Evolutionary conservation across 148 eudicot genomes (phyloP).

Genomic region (Rhododendron henanense): DNA sequence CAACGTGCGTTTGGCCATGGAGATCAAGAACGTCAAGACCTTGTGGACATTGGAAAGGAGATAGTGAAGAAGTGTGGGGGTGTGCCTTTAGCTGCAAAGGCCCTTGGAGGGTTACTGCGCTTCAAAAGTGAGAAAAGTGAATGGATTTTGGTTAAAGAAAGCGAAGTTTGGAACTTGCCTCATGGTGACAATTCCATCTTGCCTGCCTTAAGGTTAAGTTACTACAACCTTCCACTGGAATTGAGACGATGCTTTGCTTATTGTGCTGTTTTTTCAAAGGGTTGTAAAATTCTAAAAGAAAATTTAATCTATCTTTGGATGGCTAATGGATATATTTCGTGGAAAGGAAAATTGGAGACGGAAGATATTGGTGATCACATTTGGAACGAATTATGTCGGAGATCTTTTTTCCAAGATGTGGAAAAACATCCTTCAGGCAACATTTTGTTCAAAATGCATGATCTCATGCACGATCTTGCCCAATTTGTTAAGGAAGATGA

Average conservation of each 20-base stretch:
- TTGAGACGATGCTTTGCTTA: not conserved
- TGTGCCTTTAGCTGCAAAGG: slow-evolving; percentile 9
- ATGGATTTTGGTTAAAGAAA: not conserved
- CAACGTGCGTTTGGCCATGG: not conserved
- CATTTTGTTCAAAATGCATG: not conserved
- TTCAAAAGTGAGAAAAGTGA: not conserved
- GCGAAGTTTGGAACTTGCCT: slow-evolving; percentile 1
- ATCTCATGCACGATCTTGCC: slow-evolving; percentile 14
- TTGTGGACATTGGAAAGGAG: not conserved
- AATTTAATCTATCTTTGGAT: slow-evolving; percentile 1
- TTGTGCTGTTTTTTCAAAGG: slow-evolving; percentile 1
- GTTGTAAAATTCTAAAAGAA: not conserved
- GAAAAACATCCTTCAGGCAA: rapidly evolving
- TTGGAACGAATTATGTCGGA: not conserved
- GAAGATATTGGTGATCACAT: not conserved
- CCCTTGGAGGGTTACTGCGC: not conserved
- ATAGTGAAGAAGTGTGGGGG: not conserved
- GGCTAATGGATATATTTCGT: not conserved
- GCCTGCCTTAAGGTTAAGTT: not conserved
- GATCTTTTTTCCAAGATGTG: slow-evolving; percentile 6
- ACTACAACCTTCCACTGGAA: not conserved
- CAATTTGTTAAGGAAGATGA: not conserved
- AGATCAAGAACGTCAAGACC: not conserved
- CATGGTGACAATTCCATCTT: not conserved
- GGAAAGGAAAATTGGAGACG: not conserved